phyloP scores from a whole-genome alignment of 352 stramenopile species.

The Elongisporangium anandrum region DNA sequence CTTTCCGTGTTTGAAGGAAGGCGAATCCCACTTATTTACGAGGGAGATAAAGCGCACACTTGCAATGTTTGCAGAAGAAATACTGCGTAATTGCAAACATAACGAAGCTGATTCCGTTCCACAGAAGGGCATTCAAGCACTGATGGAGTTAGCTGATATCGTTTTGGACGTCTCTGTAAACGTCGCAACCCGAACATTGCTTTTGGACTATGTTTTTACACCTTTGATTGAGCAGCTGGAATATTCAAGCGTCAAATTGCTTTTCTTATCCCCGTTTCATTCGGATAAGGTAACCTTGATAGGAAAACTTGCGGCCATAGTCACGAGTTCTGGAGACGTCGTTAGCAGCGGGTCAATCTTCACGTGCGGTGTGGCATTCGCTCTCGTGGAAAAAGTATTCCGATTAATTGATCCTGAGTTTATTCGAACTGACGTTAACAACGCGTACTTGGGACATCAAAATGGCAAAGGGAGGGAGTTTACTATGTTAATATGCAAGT shows the following conservation, averaged over 20 bases:
- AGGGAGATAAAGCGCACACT: slow-evolving; percentile 47
- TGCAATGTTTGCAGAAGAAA: slow-evolving; percentile 22
- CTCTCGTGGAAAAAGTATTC: slow-evolving; percentile 64
- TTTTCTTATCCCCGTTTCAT: slow-evolving; percentile 37
- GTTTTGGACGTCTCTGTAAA: slow-evolving; percentile 37
- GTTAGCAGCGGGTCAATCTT: slow-evolving; percentile 31
- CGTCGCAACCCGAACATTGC: slow-evolving; percentile 29
- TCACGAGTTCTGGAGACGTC: slow-evolving; percentile 47
- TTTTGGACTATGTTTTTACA: slow-evolving; percentile 46
- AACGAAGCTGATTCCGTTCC: neutral
- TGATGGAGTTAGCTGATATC: slow-evolving; percentile 31
- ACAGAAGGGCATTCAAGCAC: slow-evolving; percentile 7
- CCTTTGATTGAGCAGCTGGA: slow-evolving; percentile 43
- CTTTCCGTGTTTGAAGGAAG: slow-evolving; percentile 63
- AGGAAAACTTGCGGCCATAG: slow-evolving; percentile 43
- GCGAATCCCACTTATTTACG: slow-evolving; percentile 42
- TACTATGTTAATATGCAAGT: slow-evolving; percentile 84
- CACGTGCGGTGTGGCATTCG: slow-evolving; percentile 50
- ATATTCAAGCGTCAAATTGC: slow-evolving; percentile 22
- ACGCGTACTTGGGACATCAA: slow-evolving; percentile 57
- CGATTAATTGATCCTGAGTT: slow-evolving; percentile 55
- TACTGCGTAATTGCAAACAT: neutral
- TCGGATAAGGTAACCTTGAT: slow-evolving; percentile 32
- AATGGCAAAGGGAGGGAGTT: slow-evolving; percentile 78
- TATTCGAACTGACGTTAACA: slow-evolving; percentile 63